Conservation (phyloP, 257 asterid genomes). For the Jacaranda copaia region DNA sequence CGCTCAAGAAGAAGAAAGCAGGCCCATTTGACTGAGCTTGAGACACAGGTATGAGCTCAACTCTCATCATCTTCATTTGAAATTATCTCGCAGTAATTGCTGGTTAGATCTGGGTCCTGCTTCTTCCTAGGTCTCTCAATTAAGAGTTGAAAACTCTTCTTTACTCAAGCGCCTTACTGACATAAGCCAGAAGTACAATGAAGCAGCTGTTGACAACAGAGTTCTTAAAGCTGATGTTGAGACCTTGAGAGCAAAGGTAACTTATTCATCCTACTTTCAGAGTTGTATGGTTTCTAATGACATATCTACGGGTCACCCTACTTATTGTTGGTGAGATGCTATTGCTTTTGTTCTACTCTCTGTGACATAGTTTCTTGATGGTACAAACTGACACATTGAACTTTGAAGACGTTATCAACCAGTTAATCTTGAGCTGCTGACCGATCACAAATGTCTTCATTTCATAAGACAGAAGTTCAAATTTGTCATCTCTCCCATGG, state of each 20-base stretch:
- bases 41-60: constrained; percentile 69
- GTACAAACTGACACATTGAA: background rate
- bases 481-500: background rate
- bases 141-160: constrained; percentile 83
- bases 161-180: constrained; percentile 79
- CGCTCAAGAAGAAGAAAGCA: constrained; percentile 98
- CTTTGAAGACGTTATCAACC: background rate
- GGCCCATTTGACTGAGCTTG: constrained; percentile 91
- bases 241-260: constrained; percentile 90
- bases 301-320: background rate
- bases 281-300: background rate
- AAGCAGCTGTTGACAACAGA: constrained; percentile 94
- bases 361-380: background rate
- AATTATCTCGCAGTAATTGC: constrained; percentile 13
- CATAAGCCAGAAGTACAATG: constrained; percentile 84
- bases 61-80: background rate
- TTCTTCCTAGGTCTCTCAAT: constrained; percentile 70
- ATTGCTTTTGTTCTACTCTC: no score
- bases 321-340: no score
- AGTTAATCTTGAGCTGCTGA: constrained; percentile 10
- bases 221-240: constrained; percentile 95
- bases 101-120: constrained; percentile 11
- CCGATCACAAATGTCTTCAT: background rate
- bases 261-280: background rate
- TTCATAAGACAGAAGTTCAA: background rate